Base-by-base conservation (phyloP, 2,329 filamentous ascomycete genomes). In the Fonsecaea multimorphosa region DNA sequence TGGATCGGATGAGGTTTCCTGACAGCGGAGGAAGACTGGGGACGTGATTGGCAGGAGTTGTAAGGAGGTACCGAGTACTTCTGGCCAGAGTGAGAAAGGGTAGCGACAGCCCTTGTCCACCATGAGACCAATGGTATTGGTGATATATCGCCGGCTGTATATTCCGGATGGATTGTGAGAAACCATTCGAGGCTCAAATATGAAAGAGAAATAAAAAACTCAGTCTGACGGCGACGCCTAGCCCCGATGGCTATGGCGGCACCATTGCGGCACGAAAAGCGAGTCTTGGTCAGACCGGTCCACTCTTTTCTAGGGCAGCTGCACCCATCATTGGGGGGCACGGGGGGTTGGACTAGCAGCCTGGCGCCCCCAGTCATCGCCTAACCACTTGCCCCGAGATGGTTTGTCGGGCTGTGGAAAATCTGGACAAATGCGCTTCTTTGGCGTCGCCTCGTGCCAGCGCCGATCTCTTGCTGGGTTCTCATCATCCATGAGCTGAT, bases 211-310 rank as follows among this genome's bases (percentile, higher is more conserved):
- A n/a, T n/a, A 40, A 58, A 58, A 32, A 22, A 12, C 27, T 16
- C 22, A n/a, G 56, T 58, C 56, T 51, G 56, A 58, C 56, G 12
- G 22, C 12, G 36, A 32, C 27, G 31, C 31, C 44, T 6, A 27
- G 44, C 44, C 19, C 11, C 19, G 22, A 27, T 11, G 9, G n/a
- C 8, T 22, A 40, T 34, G 24, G 3, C 58, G 58, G 58, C 58
- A 60, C 8, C 12, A 40, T 34, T 14, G 3, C 58, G 58, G 58
- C 58, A 60, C 40, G 58, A 60, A 60, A 60, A 24, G 44, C 58
- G 58, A 36, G 52, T 19, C 31, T 51, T 53, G 44, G 58, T 60
- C 58, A 60, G 58, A 60, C 58, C 2, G 14, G 12, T n/a, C 58
- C 44, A 16, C 44, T 9, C n/a, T 32, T 32, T n/a, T 5, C 14